These are phyloP conservation scores for Epichloe bromicola DNA, from an alignment of 2,329 filamentous ascomycete species.

Conservation along the genomic window DNA sequence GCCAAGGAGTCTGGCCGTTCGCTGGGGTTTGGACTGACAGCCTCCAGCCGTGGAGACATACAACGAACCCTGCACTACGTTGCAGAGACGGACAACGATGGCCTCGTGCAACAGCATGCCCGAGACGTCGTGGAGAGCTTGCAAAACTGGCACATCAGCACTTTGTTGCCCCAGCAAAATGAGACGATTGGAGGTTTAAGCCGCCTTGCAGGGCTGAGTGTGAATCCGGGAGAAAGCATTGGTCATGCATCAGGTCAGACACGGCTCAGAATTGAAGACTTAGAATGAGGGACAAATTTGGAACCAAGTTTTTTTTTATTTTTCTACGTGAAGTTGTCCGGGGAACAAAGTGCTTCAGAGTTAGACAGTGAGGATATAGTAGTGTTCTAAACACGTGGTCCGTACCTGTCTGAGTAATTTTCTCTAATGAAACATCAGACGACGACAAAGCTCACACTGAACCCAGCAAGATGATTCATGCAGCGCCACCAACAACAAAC, in stretches of 20 bases:
- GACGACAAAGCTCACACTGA: too few species aligned
- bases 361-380: too few species aligned
- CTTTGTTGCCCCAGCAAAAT: slow-evolving; percentile 27
- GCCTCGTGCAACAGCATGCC: slow-evolving; percentile 54
- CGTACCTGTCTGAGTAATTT: too few species aligned
- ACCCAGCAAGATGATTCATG: too few species aligned
- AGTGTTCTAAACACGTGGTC: too few species aligned
- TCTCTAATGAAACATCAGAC: too few species aligned
- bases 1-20: slow-evolving; percentile 32
- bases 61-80: slow-evolving; percentile 49
- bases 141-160: slow-evolving; percentile 45
- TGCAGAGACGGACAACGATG: slow-evolving; percentile 53
- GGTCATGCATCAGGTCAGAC: slow-evolving; percentile 13
- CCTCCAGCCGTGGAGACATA: slow-evolving; percentile 47
- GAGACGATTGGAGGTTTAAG: slow-evolving; percentile 15
- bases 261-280: slow-evolving; percentile 43
- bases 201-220: slow-evolving; percentile 25
- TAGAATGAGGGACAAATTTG: slow-evolving; percentile 32
- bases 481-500: too few species aligned
- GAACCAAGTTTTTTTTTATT: background rate
- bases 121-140: slow-evolving; percentile 53
- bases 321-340: background rate
- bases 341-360: background rate
- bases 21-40: slow-evolving; percentile 40
- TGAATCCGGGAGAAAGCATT: slow-evolving; percentile 18